These are phyloP conservation scores for Pistacia atlantica DNA, from an alignment of 345 rosid genomes.

Conservation along the genomic window DNA sequence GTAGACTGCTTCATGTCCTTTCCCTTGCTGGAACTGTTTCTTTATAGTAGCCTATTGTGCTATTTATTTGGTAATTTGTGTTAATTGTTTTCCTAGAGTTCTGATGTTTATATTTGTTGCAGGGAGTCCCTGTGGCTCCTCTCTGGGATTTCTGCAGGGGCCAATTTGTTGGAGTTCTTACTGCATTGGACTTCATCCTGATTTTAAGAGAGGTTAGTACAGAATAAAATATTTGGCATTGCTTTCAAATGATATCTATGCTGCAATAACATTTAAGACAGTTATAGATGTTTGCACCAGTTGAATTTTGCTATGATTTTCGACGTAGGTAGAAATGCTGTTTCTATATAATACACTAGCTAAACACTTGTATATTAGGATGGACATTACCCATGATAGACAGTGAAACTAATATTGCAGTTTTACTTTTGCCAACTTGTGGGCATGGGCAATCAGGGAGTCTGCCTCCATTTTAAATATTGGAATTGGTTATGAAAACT, in stretches of 20 bases:
- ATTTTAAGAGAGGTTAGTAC: conserved; percentile 72
- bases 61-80: neutral
- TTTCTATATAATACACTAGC: neutral
- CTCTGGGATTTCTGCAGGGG: conserved; percentile 75
- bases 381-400: neutral
- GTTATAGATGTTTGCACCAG: neutral
- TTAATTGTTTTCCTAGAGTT: neutral
- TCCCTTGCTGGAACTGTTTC: neutral
- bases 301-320: neutral
- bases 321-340: neutral
- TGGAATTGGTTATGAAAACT: neutral
- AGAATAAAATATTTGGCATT: neutral
- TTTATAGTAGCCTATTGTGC: neutral
- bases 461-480: neutral
- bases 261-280: conserved; percentile 8
- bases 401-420: neutral
- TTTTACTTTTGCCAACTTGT: conserved; percentile 5
- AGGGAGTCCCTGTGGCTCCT: conserved; percentile 87
- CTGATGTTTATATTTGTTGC: conserved; percentile 22
- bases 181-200: conserved; percentile 77
- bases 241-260: neutral
- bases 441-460: neutral
- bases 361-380: neutral
- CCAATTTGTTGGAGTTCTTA: conserved; percentile 82
- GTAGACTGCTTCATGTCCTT: neutral